phyloP scores from a whole-genome alignment of 2,329 filamentous ascomycete species.

The Colletotrichum sp. region DNA sequence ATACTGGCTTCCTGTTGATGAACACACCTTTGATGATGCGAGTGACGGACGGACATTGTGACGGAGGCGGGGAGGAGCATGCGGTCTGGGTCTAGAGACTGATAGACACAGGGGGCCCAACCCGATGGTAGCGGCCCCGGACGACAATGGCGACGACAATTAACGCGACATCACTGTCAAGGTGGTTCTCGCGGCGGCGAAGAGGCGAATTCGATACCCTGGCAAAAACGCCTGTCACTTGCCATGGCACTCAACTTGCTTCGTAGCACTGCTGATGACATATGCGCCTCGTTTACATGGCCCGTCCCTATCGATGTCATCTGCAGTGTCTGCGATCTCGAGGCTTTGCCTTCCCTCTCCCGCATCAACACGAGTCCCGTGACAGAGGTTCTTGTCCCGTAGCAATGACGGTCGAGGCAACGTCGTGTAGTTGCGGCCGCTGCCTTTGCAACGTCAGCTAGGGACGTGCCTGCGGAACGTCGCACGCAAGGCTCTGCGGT shows the following conservation, averaged over 20 bases:
- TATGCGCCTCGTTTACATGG: not conserved
- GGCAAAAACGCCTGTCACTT: not conserved
- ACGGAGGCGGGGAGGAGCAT: not conserved
- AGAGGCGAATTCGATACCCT: not conserved
- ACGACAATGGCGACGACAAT: not conserved
- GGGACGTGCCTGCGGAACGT: not conserved
- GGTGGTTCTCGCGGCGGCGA: not conserved
- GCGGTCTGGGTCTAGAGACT: not conserved
- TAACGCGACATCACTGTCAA: not conserved
- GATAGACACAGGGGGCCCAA: slow-evolving; percentile 3
- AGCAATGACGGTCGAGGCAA: not conserved
- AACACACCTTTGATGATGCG: not conserved
- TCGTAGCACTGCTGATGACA: not conserved
- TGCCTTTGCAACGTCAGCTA: not conserved
- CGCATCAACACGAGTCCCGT: not conserved
- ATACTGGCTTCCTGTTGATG: not conserved
- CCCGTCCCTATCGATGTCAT: not conserved
- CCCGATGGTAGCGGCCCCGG: not conserved
- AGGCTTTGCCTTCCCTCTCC: not conserved
- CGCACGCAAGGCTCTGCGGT: not conserved
- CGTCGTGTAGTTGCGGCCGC: not conserved
- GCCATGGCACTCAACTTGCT: not conserved
- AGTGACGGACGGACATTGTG: not conserved
- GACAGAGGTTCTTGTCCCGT: not conserved
- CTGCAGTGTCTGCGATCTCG: not conserved